Base-by-base conservation (phyloP, 257 asterid genomes). In the Solanum corneliomulleri region DNA sequence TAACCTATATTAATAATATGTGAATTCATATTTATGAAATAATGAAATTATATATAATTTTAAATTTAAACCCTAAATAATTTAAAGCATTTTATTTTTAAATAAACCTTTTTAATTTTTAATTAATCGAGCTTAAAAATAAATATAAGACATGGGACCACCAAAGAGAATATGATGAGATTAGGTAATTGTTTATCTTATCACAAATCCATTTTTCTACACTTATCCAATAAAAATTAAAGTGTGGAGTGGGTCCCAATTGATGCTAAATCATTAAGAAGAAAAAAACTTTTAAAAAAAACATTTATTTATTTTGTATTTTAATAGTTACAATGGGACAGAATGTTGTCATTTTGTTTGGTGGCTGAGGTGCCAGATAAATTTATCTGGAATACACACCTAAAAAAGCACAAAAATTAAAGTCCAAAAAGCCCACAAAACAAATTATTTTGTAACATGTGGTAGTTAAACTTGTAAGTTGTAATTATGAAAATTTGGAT, bases 381-480 rank as follows among this genome's bases (percentile, higher is more conserved):
- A 44, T 70, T 89, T 90, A 89, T 88, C 91, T 88, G 93, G 45
- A 49, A 10, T 64, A 86, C 83, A 84, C 90, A 87, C 87, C 89
- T 81, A 84, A 76, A 76, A 76, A 88, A 47, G 68, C 44, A 80
- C 44, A 80, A 10, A 44, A 29, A 47, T 14, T 9, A 15, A 27
- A 52, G 20, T 20, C 47, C 5, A 1, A 12, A 12, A 90, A 86
- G 86, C 31, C 70, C 86, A 86, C 90, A 80, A 80, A 80, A 47
- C 44, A 47, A 74, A 90, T 87, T 49, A 89, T 91, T 87, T 20
- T 23, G 27, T 71, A 86, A 60, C 89, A 60, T 86, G 82, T 86
- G 91, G 92, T 90, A 47, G 77, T 31, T 70, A 70, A 56, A 16
- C 85, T 86, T 89, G 44, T 85, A 35, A 62, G 16, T 80, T 88